phyloP scores from a whole-genome alignment of 73 alveolate species.

The Halteria grandinella region DNA sequence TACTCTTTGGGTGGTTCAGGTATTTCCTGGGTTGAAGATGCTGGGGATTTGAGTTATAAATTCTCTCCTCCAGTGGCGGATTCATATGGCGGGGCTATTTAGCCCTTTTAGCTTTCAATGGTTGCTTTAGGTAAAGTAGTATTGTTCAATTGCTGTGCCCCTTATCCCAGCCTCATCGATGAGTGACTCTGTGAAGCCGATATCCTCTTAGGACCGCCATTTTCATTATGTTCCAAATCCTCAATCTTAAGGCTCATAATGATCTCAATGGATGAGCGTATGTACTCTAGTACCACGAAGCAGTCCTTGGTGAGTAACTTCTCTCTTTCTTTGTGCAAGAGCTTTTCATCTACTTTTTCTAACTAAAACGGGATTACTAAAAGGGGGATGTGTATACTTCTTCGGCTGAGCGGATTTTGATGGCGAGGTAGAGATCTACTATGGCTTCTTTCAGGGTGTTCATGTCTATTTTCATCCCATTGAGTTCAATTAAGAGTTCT shows the following conservation, averaged over 20 bases:
- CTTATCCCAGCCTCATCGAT: slow-evolving; percentile 36
- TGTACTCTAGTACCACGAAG: slow-evolving; percentile 51
- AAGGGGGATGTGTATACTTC: slow-evolving; percentile 20
- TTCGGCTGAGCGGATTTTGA: slow-evolving; percentile 46
- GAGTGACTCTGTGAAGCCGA: slow-evolving; percentile 10
- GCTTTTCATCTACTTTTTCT: slow-evolving; percentile 42
- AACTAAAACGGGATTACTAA: too few relatives aligned
- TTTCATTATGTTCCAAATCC: slow-evolving; percentile 51
- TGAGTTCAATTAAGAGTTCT: too few relatives aligned
- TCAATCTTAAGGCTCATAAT: slow-evolving; percentile 62
- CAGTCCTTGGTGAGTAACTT: slow-evolving; percentile 39
- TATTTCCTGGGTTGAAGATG: too few relatives aligned
- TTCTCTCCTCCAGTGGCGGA: too few relatives aligned
- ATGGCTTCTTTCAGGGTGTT: slow-evolving; percentile 42
- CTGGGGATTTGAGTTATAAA: too few relatives aligned
- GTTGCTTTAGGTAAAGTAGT: too few relatives aligned
- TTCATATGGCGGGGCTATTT: too few relatives aligned
- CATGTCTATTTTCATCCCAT: too few relatives aligned
- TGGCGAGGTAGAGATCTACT: slow-evolving; percentile 41
- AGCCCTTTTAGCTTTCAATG: too few relatives aligned
- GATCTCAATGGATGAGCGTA: slow-evolving; percentile 59
- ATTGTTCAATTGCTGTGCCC: too few relatives aligned
- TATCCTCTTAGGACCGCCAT: slow-evolving; percentile 15
- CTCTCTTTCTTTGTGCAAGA: slow-evolving; percentile 34
- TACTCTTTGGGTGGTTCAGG: slow-evolving; percentile 45